These are phyloP conservation scores for Mycena alexandri DNA, from an alignment of 768 basidiomycete genomes.

Conservation along the genomic window DNA sequence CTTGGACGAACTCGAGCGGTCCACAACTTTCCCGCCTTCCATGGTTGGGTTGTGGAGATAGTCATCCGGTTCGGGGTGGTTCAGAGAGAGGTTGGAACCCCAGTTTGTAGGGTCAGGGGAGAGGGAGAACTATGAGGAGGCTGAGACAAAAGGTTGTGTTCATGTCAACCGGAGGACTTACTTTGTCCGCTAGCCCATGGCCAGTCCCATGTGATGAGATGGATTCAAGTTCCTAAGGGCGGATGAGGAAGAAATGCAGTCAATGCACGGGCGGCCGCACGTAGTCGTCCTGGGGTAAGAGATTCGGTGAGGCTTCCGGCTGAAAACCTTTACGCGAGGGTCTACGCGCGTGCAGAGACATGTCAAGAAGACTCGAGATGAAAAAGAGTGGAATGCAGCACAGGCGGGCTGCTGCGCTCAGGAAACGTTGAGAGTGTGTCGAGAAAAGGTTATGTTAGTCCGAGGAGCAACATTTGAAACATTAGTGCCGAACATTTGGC, in stretches of 20 bases:
- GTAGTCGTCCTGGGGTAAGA: slow-evolving; percentile 14
- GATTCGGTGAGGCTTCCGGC: slow-evolving; percentile 9
- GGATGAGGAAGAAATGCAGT: not conserved
- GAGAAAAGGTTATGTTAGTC: no score
- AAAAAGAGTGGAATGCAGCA: slow-evolving; percentile 14
- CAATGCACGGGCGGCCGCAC: not conserved
- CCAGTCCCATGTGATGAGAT: not conserved
- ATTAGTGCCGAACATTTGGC: no score
- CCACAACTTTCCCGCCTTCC: slow-evolving; percentile 58
- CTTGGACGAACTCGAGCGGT: slow-evolving; percentile 68
- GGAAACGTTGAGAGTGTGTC: not conserved
- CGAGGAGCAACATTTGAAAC: no score
- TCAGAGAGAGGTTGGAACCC: slow-evolving; percentile 74
- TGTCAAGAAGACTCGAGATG: not conserved
- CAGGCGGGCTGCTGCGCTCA: not conserved
- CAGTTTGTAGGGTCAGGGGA: slow-evolving; percentile 79
- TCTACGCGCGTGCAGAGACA: slow-evolving; percentile 7
- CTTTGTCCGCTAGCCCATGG: slow-evolving; percentile 27
- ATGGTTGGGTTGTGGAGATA: slow-evolving; percentile 70
- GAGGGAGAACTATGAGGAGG: slow-evolving; percentile 68
- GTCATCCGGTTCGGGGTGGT: slow-evolving; percentile 72
- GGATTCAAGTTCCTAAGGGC: not conserved
- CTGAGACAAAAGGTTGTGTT: not conserved
- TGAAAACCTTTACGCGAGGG: slow-evolving; percentile 2
- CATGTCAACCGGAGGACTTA: not conserved